These are phyloP conservation scores for Tilletia indica DNA, from an alignment of 1,284 basidiomycete genomes.

Conservation along the genomic window DNA sequence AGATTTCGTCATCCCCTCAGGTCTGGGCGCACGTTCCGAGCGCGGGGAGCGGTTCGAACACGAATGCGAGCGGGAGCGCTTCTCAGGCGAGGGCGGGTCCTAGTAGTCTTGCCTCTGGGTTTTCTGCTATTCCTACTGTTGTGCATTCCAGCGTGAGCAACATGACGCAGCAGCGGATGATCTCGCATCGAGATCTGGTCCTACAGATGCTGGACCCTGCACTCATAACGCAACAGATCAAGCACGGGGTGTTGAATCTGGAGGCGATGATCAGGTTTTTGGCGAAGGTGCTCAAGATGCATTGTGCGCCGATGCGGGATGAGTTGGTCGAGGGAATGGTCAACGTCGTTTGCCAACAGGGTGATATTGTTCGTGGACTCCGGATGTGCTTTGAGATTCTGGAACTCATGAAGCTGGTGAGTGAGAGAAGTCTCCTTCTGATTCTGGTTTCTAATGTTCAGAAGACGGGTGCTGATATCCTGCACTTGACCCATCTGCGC, in stretches of 20 bases:
- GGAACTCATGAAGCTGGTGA: slow-evolving; percentile 88
- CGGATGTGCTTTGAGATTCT: slow-evolving; percentile 84
- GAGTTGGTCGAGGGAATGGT: slow-evolving; percentile 80
- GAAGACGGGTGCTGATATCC: background rate
- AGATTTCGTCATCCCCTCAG: background rate
- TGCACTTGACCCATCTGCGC: background rate
- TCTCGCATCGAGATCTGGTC: slow-evolving; percentile 54
- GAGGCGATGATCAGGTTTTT: slow-evolving; percentile 75
- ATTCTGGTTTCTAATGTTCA: background rate
- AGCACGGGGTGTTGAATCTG: slow-evolving; percentile 75
- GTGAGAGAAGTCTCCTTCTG: slow-evolving; percentile 40
- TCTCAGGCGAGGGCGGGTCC: background rate
- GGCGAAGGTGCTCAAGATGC: slow-evolving; percentile 77
- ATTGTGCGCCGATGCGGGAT: slow-evolving; percentile 91
- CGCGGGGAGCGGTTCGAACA: background rate
- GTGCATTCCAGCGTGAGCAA: background rate
- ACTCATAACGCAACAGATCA: slow-evolving; percentile 77
- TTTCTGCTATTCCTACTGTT: too few species aligned
- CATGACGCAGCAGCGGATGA: background rate
- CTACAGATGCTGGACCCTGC: slow-evolving; percentile 60
- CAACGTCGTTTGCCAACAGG: slow-evolving; percentile 31
- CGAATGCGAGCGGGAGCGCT: background rate
- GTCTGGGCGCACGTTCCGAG: background rate
- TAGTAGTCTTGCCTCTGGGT: background rate
- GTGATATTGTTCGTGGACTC: slow-evolving; percentile 69